A percentile compares a stretch with the other conserved stretches of the same genome.
phyloP scores from a whole-genome alignment of 192 early-diverging fungal species.

The Geranomyces michiganensis region DNA sequence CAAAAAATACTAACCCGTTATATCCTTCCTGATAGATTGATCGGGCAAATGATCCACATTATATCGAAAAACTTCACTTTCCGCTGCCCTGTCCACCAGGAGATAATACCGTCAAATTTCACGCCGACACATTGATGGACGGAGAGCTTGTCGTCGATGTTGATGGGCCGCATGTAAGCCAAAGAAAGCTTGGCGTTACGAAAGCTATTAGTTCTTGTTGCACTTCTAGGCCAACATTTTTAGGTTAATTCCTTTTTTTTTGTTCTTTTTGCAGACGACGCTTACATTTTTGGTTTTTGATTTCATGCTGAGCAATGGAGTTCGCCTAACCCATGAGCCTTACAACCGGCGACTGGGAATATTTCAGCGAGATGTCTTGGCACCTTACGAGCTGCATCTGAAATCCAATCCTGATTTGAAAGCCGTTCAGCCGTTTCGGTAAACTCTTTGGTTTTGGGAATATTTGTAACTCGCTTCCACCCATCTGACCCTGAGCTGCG shows the following conservation, averaged over 20 bases:
- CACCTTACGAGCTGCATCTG: conserved; percentile 60
- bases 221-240: no score
- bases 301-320: conserved; percentile 57
- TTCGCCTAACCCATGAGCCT: conserved; percentile 53
- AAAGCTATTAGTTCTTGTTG: no score
- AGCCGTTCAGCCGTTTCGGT: conserved; percentile 59
- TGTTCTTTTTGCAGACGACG: conserved; percentile 16
- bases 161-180: conserved; percentile 47
- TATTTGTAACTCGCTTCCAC: no score
- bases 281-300: conserved; percentile 63
- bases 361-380: conserved; percentile 62
- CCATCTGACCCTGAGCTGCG: conserved; percentile 43
- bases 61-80: conserved; percentile 50
- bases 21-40: no score
- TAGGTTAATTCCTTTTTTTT: no score
- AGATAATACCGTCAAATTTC: conserved; percentile 44
- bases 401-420: conserved; percentile 38
- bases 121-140: conserved; percentile 81
- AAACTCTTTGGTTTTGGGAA: no score
- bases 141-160: conserved; percentile 86
- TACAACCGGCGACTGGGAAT: conserved; percentile 72
- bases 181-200: conserved; percentile 12
- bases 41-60: conserved; percentile 81
- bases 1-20: no score
- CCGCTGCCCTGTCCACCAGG: conserved; percentile 47